A percentile compares a stretch with the other conserved stretches of the same genome.
Conservation (phyloP, 306 rosid genomes). For the Vigna radiata region DNA sequence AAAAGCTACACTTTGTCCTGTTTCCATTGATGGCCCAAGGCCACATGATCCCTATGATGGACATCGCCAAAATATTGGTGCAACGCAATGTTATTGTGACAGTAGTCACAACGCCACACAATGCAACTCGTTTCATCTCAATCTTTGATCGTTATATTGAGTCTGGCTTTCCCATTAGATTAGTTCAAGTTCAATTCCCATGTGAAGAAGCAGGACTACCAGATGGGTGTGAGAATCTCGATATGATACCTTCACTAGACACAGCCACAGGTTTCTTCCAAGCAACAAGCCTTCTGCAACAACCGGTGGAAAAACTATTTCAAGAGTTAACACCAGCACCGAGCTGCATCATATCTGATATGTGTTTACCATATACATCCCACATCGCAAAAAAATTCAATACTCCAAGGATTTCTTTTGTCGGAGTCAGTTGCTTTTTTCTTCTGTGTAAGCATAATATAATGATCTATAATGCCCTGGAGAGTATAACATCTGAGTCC, state of each 20-base stretch:
- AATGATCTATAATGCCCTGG: not conserved
- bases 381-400: constrained; percentile 46
- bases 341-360: constrained; percentile 61
- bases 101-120: constrained; percentile 71
- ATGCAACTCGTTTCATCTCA: constrained; percentile 65
- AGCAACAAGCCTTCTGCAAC: constrained; percentile 39
- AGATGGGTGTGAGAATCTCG: constrained; percentile 69
- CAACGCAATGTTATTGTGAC: constrained; percentile 57
- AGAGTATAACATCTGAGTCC: not conserved
- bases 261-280: not conserved
- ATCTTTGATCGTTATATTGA: constrained; percentile 43
- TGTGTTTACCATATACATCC: constrained; percentile 59
- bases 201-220: constrained; percentile 63
- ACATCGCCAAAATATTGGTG: constrained; percentile 67
- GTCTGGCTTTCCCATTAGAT: constrained; percentile 43
- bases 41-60: constrained; percentile 87
- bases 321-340: constrained; percentile 53
- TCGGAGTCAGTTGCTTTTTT: constrained; percentile 41
- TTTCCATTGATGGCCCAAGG: constrained; percentile 87
- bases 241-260: constrained; percentile 56
- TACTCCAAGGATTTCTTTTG: constrained; percentile 64
- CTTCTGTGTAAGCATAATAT: constrained; percentile 14
- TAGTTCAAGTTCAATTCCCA: constrained; percentile 63
- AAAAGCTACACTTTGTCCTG: constrained; percentile 61
- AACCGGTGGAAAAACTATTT: constrained; percentile 47